A percentile compares a stretch with the other conserved stretches of the same genome.
phyloP scores from a whole-genome alignment of 2,329 filamentous ascomycete genomes.

The Venturia pyrina region DNA sequence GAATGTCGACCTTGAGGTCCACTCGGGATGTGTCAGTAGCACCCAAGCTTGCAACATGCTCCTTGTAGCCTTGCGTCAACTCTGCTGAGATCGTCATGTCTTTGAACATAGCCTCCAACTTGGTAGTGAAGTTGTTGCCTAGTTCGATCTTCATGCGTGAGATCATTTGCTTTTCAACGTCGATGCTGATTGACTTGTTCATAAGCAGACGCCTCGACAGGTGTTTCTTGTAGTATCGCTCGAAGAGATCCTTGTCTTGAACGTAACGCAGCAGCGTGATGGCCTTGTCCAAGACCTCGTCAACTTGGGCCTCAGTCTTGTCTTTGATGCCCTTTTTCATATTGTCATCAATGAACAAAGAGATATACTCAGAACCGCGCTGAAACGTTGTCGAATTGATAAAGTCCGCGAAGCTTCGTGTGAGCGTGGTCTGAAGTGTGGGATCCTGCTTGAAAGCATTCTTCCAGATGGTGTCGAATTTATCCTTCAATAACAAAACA shows the following conservation, averaged over 20 bases:
- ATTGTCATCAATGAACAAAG: constrained; percentile 93
- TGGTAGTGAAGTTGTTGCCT: constrained; percentile 84
- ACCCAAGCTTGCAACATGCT: constrained; percentile 52
- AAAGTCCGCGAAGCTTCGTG: constrained; percentile 80
- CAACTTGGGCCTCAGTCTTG: constrained; percentile 82
- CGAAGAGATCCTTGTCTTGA: constrained; percentile 86
- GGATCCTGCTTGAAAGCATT: constrained; percentile 66
- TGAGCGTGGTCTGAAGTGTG: constrained; percentile 69
- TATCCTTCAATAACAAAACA: constrained; percentile 73
- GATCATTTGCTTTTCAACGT: constrained; percentile 93
- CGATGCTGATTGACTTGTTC: constrained; percentile 80
- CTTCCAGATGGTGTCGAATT: constrained; percentile 73
- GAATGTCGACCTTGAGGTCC: constrained; percentile 73
- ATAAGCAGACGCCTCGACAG: constrained; percentile 78
- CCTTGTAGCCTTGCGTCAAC: constrained; percentile 63
- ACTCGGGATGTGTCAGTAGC: constrained; percentile 49
- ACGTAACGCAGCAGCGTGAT: constrained; percentile 82
- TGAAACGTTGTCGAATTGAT: constrained; percentile 68
- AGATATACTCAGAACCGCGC: constrained; percentile 83
- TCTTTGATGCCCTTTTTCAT: constrained; percentile 89
- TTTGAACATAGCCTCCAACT: constrained; percentile 96
- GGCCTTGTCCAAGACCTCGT: constrained; percentile 75
- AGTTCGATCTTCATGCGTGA: constrained; percentile 94
- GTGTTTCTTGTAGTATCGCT: constrained; percentile 97
- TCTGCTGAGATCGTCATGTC: constrained; percentile 86